A percentile compares a stretch with the other conserved stretches of the same genome.
phyloP scores from a whole-genome alignment of 495 filamentous ascomycete species.

The Beverwykella pulmonaria region DNA sequence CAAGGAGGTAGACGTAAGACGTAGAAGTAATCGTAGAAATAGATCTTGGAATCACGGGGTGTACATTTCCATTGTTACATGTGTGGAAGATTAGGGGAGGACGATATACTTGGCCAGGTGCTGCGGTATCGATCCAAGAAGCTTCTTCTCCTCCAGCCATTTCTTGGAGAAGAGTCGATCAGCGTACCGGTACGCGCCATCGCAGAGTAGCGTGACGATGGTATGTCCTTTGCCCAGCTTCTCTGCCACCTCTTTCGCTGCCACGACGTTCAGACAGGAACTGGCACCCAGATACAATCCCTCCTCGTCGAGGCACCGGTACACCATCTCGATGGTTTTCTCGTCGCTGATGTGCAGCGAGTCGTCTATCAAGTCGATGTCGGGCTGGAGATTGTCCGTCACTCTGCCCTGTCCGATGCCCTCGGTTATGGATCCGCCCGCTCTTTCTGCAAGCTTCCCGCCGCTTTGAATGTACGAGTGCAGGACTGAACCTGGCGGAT shows the following conservation, averaged over 20 bases:
- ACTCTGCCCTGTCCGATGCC: conserved; percentile 97
- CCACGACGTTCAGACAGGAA: conserved; percentile 89
- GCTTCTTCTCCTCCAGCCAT: conserved; percentile 84
- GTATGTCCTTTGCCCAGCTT: conserved; percentile 86
- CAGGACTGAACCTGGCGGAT: conserved; percentile 89
- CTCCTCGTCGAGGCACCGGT: conserved; percentile 94
- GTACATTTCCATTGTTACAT: conserved; percentile 14
- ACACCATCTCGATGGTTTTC: conserved; percentile 97
- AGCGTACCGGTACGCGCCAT: conserved; percentile 95
- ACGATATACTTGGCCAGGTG: conserved; percentile 92
- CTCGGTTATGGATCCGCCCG: conserved; percentile 90
- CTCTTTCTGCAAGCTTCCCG: conserved; percentile 77
- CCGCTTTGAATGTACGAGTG: conserved; percentile 89
- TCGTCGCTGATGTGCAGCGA: conserved; percentile 84
- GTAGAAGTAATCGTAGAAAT: conserved; percentile 1
- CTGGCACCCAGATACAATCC: conserved; percentile 95
- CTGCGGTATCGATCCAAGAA: conserved; percentile 80
- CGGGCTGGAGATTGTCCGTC: conserved; percentile 86
- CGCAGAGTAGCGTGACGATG: conserved; percentile 90
- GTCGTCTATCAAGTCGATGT: conserved; percentile 84
- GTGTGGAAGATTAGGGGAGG: conserved; percentile 58
- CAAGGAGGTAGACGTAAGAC: neutral
- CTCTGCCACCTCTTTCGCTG: conserved; percentile 91
- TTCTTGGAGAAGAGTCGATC: conserved; percentile 86
- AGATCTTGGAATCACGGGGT: neutral